Conservation (phyloP, 345 rosid species). For the Lagerstroemia speciosa region DNA sequence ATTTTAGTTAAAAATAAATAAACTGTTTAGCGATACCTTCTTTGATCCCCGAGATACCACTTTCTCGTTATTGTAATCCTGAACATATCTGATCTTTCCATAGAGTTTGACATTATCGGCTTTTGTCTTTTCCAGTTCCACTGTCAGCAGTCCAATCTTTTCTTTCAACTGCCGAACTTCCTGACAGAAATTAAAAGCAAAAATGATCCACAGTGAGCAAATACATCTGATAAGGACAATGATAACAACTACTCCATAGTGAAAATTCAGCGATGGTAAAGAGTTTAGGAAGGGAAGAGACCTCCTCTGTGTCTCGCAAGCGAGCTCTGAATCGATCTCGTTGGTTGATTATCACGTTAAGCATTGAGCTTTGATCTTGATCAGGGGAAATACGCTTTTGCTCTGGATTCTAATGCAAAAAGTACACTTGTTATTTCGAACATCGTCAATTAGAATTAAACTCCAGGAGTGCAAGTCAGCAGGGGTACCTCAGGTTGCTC, state of each 20-base stretch:
- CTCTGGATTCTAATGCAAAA: slow-evolving; percentile 43
- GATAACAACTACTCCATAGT: slow-evolving; percentile 4
- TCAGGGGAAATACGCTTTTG: slow-evolving; percentile 66
- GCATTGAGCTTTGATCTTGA: slow-evolving; percentile 96
- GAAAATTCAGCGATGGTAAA: neutral
- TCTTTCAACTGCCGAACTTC: slow-evolving; percentile 89
- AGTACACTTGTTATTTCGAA: slow-evolving; percentile 2
- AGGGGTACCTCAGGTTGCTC: slow-evolving; percentile 65
- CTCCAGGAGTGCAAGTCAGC: neutral
- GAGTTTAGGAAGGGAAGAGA: slow-evolving; percentile 5
- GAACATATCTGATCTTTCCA: slow-evolving; percentile 94
- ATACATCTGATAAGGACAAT: neutral
- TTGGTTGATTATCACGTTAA: slow-evolving; percentile 92
- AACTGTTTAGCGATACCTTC: slow-evolving; percentile 38
- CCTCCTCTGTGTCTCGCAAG: slow-evolving; percentile 91
- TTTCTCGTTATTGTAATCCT: slow-evolving; percentile 88
- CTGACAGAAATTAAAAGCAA: slow-evolving; percentile 25
- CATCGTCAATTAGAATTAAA: slow-evolving; percentile 9
- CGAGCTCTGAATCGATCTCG: slow-evolving; percentile 88
- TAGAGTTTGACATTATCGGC: slow-evolving; percentile 95
- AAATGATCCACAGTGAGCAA: slow-evolving; percentile 1
- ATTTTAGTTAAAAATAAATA: neutral
- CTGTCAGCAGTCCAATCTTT: slow-evolving; percentile 58
- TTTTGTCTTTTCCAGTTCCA: slow-evolving; percentile 79
- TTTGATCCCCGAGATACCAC: slow-evolving; percentile 91